Evolutionary conservation across 495 filamentous ascomycete species (phyloP), one percentile per base, ranked within the genome.

Genomic region (Tuber calosporum): DNA sequence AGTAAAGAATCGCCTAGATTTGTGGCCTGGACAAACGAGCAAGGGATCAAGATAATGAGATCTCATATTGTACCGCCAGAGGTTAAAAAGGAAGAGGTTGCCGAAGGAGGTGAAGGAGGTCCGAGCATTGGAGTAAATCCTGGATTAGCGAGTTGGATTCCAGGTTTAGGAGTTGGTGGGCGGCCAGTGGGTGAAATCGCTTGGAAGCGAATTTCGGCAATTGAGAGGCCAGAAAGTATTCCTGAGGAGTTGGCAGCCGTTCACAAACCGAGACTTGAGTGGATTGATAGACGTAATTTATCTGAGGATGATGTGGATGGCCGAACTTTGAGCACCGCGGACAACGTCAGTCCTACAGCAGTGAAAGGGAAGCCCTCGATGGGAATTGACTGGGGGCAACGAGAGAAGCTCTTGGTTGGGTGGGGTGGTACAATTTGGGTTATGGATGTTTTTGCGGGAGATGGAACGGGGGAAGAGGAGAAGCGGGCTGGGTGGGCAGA

Each of bases 361-460:
- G 68, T 81, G 70, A 80, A 86, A 83, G 75, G 84, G 83, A 74
- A 79, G 26, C 75, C 71, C 19, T 72, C 71, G 83, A 84, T 73
- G 82, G 84, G 62, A 81, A 85, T 66, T 83, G 79, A 70, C 82
- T 81, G 79, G 79, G 79, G 70, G 81, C 82, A 74, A 84, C 86
- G 79, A 20, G 95, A 99, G 83, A 92, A 94, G 78, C 83, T 98
- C 45, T 84, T 98, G 15, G 89, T 98, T 67, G 95, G 95, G 30
- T 99, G 95, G 95, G 95, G 94, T 73, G 91, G 92, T 72, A 96
- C 92, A 11, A 91, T 97, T 53, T 99, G 95, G 95, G 89, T 98
- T 48, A 89, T 98, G 70, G 92, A 97, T 81, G 89, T 99, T 6
- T 90, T 93, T 81, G 90, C 93, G 5, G 90, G 92, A n/a, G 80